These are phyloP conservation scores for Podospora conica DNA, from an alignment of 495 filamentous ascomycete species.

Conservation along the genomic window DNA sequence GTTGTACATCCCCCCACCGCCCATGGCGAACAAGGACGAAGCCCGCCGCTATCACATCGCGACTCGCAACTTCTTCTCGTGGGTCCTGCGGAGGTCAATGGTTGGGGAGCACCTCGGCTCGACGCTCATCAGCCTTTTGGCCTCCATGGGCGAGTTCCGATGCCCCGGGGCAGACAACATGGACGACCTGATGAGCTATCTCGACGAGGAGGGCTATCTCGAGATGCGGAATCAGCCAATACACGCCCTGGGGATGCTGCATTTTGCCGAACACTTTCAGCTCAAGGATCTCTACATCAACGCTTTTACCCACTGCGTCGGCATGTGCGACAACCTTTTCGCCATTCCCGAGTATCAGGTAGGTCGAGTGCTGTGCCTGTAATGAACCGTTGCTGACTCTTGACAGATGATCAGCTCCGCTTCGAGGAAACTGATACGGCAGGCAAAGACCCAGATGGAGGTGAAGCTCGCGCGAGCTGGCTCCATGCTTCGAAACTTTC, in stretches of 20 bases:
- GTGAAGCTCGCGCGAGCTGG: slow-evolving; percentile 45
- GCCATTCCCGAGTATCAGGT: slow-evolving; percentile 51
- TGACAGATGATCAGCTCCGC: slow-evolving; percentile 45
- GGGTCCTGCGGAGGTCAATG: slow-evolving; percentile 52
- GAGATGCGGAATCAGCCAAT: slow-evolving; percentile 53
- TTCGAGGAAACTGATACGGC: slow-evolving; percentile 54
- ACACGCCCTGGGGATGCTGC: slow-evolving; percentile 54
- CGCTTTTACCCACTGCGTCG: slow-evolving; percentile 61
- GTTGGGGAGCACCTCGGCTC: slow-evolving; percentile 54
- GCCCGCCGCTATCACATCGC: slow-evolving; percentile 53
- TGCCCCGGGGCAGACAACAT: slow-evolving; percentile 40
- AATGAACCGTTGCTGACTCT: slow-evolving; percentile 7
- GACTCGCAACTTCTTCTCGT: slow-evolving; percentile 66
- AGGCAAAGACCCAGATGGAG: slow-evolving; percentile 58
- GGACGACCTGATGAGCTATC: slow-evolving; percentile 48
- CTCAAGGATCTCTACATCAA: slow-evolving; percentile 53
- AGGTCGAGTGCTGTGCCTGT: slow-evolving; percentile 12
- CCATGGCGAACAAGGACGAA: slow-evolving; percentile 40
- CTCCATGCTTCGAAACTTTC: slow-evolving; percentile 48
- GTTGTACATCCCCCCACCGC: slow-evolving; percentile 57
- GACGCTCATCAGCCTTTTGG: slow-evolving; percentile 50
- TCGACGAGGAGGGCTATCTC: slow-evolving; percentile 55
- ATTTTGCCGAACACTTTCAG: slow-evolving; percentile 54
- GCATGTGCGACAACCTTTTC: slow-evolving; percentile 54
- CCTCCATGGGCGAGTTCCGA: slow-evolving; percentile 53